phyloP scores from a whole-genome alignment of 768 basidiomycete species.

The Rhodotorula diobovata region DNA sequence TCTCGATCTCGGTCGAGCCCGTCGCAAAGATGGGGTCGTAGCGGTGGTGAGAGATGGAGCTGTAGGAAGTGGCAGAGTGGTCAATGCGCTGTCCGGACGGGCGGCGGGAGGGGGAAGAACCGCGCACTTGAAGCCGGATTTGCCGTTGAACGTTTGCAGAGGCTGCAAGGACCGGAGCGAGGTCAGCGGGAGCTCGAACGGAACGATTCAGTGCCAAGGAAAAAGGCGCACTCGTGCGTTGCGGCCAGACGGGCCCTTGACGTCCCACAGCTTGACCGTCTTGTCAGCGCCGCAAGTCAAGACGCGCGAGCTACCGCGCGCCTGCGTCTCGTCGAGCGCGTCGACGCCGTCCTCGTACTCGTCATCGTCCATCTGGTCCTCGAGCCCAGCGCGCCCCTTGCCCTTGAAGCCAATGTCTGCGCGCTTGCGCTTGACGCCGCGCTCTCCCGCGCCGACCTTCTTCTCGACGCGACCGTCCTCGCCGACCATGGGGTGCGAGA shows the following conservation, averaged over 20 bases:
- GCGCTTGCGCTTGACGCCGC: constrained; percentile 34
- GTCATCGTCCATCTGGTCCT: constrained; percentile 41
- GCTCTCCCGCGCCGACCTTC: constrained; percentile 27
- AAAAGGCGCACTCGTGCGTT: constrained; percentile 39
- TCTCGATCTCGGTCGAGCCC: constrained; percentile 83
- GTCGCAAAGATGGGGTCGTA: constrained; percentile 87
- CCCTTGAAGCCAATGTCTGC: constrained; percentile 35
- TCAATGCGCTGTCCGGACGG: too few relatives aligned
- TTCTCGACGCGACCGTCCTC: constrained; percentile 49
- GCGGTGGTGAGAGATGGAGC: constrained; percentile 90
- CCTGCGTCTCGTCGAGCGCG: constrained; percentile 47
- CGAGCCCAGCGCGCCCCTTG: constrained; percentile 41
- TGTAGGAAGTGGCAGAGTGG: constrained; percentile 43
- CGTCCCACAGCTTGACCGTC: constrained; percentile 75
- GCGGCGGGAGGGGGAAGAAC: constrained; percentile 2
- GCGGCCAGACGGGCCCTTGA: constrained; percentile 44
- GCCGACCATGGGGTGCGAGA: constrained; percentile 52
- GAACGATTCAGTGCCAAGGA: background rate
- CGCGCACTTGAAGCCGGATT: constrained; percentile 78
- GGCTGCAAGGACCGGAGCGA: constrained; percentile 51
- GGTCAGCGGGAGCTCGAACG: background rate
- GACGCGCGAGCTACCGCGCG: constrained; percentile 50
- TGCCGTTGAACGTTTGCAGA: constrained; percentile 72
- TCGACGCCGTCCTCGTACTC: constrained; percentile 41
- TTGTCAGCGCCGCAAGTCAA: constrained; percentile 78